Percentiles rank a stretch among this genome's conserved stretches.
Evolutionary conservation across 2,329 filamentous ascomycete genomes (phyloP).

Genomic region (Scedosporium apiospermum): DNA sequence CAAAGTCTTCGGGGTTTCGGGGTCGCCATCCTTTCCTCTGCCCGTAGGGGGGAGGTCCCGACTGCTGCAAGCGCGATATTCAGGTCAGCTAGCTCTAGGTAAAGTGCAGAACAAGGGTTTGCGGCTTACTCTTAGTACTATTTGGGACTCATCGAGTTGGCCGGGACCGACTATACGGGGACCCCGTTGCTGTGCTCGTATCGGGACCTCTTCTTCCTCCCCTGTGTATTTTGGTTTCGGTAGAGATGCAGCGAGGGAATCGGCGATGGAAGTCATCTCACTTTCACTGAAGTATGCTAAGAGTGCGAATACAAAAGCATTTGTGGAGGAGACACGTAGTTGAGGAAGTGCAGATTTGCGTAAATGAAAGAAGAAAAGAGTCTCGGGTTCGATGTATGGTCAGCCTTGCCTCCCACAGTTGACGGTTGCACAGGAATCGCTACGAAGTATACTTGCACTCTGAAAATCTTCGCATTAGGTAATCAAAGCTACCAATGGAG

Average conservation of each 20-base stretch:
- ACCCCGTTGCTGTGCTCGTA: slow-evolving; percentile 64
- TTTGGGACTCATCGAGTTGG: slow-evolving; percentile 74
- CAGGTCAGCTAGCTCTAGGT: slow-evolving; percentile 5
- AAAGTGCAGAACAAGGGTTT: neutral
- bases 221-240: slow-evolving; percentile 88
- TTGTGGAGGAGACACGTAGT: neutral
- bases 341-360: neutral
- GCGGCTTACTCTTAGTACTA: slow-evolving; percentile 60
- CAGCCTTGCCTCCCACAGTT: neutral
- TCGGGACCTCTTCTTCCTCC: slow-evolving; percentile 72
- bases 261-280: slow-evolving; percentile 41
- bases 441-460: no score
- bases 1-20: slow-evolving; percentile 80
- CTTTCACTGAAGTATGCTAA: neutral
- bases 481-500: no score
- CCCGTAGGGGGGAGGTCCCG: slow-evolving; percentile 80
- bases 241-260: slow-evolving; percentile 67
- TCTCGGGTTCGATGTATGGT: neutral
- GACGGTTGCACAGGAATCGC: no score
- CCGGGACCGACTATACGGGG: slow-evolving; percentile 73
- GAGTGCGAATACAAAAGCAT: neutral
- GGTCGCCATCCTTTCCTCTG: slow-evolving; percentile 87
- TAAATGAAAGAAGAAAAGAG: neutral
- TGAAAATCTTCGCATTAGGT: no score
- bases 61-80: slow-evolving; percentile 38